Evolutionary conservation across 1,284 basidiomycete genomes (phyloP), one percentile per base, ranked within the genome.

Genomic region (Rhodotorula mucilaginosa): DNA sequence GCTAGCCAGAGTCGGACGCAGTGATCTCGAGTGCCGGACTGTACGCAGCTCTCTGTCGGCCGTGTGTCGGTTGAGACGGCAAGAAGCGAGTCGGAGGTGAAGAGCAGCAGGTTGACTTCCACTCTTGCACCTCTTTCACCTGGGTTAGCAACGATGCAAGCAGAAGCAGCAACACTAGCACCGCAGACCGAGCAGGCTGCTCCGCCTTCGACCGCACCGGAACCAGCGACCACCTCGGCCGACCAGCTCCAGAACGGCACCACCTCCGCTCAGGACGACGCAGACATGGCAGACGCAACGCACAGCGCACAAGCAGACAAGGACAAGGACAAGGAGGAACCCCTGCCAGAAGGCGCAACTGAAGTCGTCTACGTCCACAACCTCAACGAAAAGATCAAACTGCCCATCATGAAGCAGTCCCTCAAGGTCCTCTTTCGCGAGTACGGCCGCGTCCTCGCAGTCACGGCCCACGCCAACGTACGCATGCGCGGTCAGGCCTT

Each of bases 401-500:
- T 94, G 26, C 61, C 63, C 49, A 94, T 95, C 46, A 86, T 99
- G 79, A 97, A 96, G 82, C 84, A 91, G 70, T 93, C 94, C 1
- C 84, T 99, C 58, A 86, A 87, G 29, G 90, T 90, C 54, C 85
- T 99, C 61, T 98, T 99, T 85, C 93, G 93, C 81, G 88, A 90
- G 48, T 99, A 98, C 79, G 92, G 93, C 26, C 89, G 91, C 70
- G 89, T 99, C 10, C 82, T 96, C 46, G 93, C 94, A 78, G 91
- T 99, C 23, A 89, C 93, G 13, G 93, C 95, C 10, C 96, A 99
- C 82, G 83, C 85, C 67, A 98, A 97, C 83, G 82, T 97, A 72
- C 88, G 96, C 48, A 99, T 99, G 97, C 87, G 97, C 56, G 96
- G 96, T 18, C 96, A 99, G 83, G 96, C 96, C 8, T 99, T 99